Evolutionary conservation across 345 rosid species (phyloP).

Genomic region (Aquilaria yunnanensis): DNA sequence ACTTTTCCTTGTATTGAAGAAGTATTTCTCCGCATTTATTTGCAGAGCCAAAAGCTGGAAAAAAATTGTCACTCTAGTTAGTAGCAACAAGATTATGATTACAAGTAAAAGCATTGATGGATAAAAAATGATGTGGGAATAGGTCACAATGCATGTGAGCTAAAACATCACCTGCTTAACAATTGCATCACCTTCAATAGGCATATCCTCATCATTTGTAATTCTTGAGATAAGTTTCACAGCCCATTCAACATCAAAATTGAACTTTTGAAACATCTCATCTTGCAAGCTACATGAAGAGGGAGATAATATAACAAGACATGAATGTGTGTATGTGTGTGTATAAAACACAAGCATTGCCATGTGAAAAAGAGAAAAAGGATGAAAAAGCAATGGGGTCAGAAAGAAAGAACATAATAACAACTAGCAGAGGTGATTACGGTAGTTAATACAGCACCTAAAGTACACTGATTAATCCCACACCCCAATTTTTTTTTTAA

Average conservation of each 20-base stretch:
- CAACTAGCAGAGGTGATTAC: too few relatives aligned
- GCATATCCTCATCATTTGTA: conserved; percentile 75
- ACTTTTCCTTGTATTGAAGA: conserved; percentile 86
- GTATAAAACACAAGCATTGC: too few relatives aligned
- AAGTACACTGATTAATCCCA: too few relatives aligned
- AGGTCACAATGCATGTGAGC: conserved; percentile 12
- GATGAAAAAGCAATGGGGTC: too few relatives aligned
- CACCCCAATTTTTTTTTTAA: too few relatives aligned
- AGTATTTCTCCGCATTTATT: conserved; percentile 90
- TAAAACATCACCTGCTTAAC: conserved; percentile 66
- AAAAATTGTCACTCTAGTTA: conserved; percentile 17
- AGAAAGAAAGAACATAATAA: too few relatives aligned
- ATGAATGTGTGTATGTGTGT: background rate
- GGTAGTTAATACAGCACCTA: too few relatives aligned
- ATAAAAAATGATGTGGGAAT: conserved; percentile 5
- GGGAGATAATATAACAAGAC: background rate
- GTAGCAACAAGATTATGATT: conserved; percentile 4
- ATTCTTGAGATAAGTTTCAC: conserved; percentile 80
- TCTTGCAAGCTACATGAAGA: conserved; percentile 74
- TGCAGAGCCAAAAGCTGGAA: conserved; percentile 79
- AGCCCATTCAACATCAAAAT: conserved; percentile 93
- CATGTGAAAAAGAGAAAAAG: too few relatives aligned
- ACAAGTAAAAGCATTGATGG: background rate
- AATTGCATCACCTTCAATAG: conserved; percentile 81
- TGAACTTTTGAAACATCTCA: conserved; percentile 96